Percentiles rank a stretch among this genome's conserved stretches.
Conservation (phyloP, 2,329 filamentous ascomycete genomes). For the Chrysoporthe deuterocubensis region DNA sequence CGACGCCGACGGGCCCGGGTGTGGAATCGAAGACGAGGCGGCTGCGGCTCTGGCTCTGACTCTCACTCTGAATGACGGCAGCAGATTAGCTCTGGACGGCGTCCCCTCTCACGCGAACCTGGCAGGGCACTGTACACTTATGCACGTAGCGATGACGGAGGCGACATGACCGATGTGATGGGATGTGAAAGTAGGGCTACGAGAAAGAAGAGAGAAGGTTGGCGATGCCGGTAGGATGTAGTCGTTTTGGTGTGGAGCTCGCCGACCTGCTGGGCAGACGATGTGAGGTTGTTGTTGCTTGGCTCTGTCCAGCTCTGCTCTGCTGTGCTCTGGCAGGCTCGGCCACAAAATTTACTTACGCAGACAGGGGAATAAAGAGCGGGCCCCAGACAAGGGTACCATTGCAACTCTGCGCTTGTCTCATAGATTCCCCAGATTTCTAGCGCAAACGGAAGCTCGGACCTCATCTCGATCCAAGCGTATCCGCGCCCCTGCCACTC, state of each 20-base stretch:
- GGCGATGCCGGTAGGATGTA: slow-evolving; percentile 18
- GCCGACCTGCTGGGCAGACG: slow-evolving; percentile 12
- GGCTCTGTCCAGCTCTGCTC: background rate
- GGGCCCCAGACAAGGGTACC: background rate
- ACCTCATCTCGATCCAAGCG: slow-evolving; percentile 15
- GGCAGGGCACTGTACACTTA: slow-evolving; percentile 1
- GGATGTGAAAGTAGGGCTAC: background rate
- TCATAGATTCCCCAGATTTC: slow-evolving; percentile 13
- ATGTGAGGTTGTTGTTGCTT: slow-evolving; percentile 22
- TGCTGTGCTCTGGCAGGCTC: slow-evolving; percentile 25
- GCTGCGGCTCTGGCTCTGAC: slow-evolving; percentile 1
- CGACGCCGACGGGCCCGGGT: background rate
- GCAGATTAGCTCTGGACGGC: slow-evolving; percentile 8
- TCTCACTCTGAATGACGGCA: background rate
- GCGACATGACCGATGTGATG: background rate
- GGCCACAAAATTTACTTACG: slow-evolving; percentile 29
- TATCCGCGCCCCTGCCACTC: background rate
- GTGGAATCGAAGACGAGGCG: background rate
- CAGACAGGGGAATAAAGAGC: slow-evolving; percentile 7
- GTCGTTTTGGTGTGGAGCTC: slow-evolving; percentile 17
- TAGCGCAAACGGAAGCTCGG: slow-evolving; percentile 12
- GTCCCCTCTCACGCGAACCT: background rate
- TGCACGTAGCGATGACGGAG: background rate
- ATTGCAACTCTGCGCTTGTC: slow-evolving; percentile 2
- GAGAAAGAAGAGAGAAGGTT: background rate